Evolutionary conservation across 305 asterid genomes (phyloP).

Genomic region (Rubia balearica): DNA sequence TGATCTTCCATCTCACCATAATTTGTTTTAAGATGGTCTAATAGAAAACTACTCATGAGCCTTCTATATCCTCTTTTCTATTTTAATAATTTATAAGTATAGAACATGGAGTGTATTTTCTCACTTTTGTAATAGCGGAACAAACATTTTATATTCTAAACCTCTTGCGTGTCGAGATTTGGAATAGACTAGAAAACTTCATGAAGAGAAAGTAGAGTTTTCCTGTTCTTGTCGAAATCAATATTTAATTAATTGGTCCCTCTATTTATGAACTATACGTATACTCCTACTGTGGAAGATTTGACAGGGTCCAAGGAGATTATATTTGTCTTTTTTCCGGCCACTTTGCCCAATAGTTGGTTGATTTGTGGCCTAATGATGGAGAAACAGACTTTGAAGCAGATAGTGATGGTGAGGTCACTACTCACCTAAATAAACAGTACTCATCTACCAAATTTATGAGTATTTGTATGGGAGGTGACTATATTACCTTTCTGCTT

Average conservation of each 20-base stretch:
- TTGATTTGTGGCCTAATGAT: constrained; percentile 36
- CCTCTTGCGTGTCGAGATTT: background rate
- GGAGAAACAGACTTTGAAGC: constrained; percentile 31
- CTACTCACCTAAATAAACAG: constrained; percentile 31
- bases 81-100: too few relatives aligned
- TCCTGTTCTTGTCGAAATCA: constrained; percentile 12
- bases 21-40: too few relatives aligned
- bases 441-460: background rate
- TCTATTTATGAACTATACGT: background rate
- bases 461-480: constrained; percentile 8
- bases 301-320: constrained; percentile 42
- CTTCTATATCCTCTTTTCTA: too few relatives aligned
- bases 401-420: constrained; percentile 46
- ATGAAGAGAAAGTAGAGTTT: background rate
- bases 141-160: background rate
- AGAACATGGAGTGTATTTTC: too few relatives aligned
- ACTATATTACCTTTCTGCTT: constrained; percentile 6
- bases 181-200: background rate
- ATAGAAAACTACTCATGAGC: too few relatives aligned
- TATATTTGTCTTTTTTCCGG: constrained; percentile 28
- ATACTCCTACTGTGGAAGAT: constrained; percentile 21
- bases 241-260: constrained; percentile 13
- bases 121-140: background rate
- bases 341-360: constrained; percentile 25
- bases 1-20: too few relatives aligned